A percentile compares a stretch with the other conserved stretches of the same genome.
These are phyloP conservation scores for Brassica rapa DNA, from an alignment of 345 rosid genomes.

Conservation along the genomic window DNA sequence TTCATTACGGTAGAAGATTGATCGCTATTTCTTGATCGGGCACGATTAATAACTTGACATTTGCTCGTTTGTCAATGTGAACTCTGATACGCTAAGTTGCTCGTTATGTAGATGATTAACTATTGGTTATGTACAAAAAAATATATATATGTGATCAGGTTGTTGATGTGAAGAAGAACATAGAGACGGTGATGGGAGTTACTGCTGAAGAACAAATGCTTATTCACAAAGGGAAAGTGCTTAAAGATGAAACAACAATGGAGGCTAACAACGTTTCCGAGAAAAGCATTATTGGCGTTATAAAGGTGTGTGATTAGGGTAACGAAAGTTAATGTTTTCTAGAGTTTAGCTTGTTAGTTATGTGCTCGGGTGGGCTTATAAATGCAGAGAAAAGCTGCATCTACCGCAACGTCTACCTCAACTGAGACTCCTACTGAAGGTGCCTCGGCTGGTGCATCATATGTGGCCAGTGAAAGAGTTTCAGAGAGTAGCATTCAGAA, in stretches of 20 bases:
- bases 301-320: constrained; percentile 53
- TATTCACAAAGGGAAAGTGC: constrained; percentile 70
- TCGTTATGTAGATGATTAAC: background rate
- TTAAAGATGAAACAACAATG: constrained; percentile 65
- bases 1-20: background rate
- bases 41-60: background rate
- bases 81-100: background rate
- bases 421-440: background rate
- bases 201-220: constrained; percentile 67
- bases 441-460: too few species aligned
- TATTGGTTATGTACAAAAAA: background rate
- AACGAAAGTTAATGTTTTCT: background rate
- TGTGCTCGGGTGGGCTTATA: background rate
- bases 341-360: constrained; percentile 16
- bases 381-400: constrained; percentile 56
- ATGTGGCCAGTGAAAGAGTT: background rate
- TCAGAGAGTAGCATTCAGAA: background rate
- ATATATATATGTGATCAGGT: constrained; percentile 42
- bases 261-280: constrained; percentile 65
- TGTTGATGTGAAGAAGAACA: constrained; percentile 62
- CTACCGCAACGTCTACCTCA: constrained; percentile 47
- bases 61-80: background rate
- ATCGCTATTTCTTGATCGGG: background rate
- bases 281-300: constrained; percentile 67
- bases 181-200: constrained; percentile 61